A percentile compares a stretch with the other conserved stretches of the same genome.
Evolutionary conservation across 1,139 yeast genomes (phyloP).

Genomic region (Yamadazyma oceani): DNA sequence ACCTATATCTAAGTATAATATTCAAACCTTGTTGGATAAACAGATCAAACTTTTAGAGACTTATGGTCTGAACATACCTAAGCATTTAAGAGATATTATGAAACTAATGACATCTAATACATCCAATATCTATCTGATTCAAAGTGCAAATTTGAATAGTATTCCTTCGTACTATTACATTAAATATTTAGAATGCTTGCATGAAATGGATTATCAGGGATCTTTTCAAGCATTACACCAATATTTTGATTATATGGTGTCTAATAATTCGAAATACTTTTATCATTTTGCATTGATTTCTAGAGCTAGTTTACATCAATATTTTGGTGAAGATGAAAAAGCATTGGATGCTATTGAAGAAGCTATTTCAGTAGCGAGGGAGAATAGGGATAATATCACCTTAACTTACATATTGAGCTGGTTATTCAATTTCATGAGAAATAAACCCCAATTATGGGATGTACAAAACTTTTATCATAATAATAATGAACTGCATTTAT

Average conservation of each 20-base stretch:
- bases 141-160: conserved; percentile 46
- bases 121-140: conserved; percentile 42
- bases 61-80: conserved; percentile 54
- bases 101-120: conserved; percentile 41
- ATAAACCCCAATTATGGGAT: conserved; percentile 59
- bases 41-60: conserved; percentile 59
- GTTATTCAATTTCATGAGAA: conserved; percentile 70
- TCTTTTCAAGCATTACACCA: conserved; percentile 74
- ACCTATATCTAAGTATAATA: conserved; percentile 52
- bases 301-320: conserved; percentile 74
- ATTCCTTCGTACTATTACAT: conserved; percentile 68
- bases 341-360: conserved; percentile 83
- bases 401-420: conserved; percentile 77
- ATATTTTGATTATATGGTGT: conserved; percentile 84
- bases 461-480: conserved; percentile 41
- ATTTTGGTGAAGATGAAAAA: conserved; percentile 70
- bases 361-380: conserved; percentile 86
- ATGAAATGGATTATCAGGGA: conserved; percentile 65
- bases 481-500: conserved; percentile 55
- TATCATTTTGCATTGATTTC: conserved; percentile 84
- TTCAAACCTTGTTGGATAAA: conserved; percentile 51
- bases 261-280: conserved; percentile 60
- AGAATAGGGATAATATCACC: conserved; percentile 73
- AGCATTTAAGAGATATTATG: conserved; percentile 44
- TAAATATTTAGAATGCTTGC: conserved; percentile 61